Conservation (phyloP, 352 stramenopile genomes). For the Pythium insidiosum region DNA sequence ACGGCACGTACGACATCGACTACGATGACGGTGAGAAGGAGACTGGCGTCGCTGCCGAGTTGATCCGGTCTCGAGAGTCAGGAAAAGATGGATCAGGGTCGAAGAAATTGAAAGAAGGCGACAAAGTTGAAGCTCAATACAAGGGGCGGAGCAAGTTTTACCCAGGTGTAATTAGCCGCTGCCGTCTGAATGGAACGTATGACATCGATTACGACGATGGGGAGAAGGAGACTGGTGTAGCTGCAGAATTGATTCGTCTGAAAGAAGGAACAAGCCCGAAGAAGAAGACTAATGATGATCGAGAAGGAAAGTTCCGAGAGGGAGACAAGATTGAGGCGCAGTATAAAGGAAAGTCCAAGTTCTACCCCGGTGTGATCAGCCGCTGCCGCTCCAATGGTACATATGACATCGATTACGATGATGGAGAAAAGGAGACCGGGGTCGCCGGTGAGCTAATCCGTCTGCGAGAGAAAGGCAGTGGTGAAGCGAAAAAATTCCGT, state of each 20-base stretch:
- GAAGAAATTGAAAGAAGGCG: constrained; percentile 4
- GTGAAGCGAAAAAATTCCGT: constrained; percentile 23
- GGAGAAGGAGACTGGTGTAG: constrained; percentile 38
- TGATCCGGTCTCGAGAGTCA: constrained; percentile 25
- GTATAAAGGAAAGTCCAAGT: constrained; percentile 46
- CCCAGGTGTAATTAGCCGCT: constrained; percentile 35
- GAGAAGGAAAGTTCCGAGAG: constrained; percentile 2
- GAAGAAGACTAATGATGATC: constrained; percentile 2
- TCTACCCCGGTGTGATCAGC: constrained; percentile 36
- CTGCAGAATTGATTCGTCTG: constrained; percentile 5
- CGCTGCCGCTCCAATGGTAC: constrained; percentile 32
- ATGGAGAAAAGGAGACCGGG: constrained; percentile 55
- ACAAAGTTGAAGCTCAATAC: constrained; percentile 47
- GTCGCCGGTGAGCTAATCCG: constrained; percentile 11
- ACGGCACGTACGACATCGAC: constrained; percentile 61
- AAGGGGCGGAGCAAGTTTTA: constrained; percentile 55
- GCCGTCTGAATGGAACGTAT: constrained; percentile 40
- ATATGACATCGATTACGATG: constrained; percentile 68
- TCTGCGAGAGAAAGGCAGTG: background rate
- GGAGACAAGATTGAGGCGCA: constrained; percentile 12
- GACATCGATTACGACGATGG: constrained; percentile 67
- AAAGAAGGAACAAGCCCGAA: too few species aligned
- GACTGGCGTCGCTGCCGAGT: constrained; percentile 21
- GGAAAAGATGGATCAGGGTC: constrained; percentile 15
- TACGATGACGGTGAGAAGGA: constrained; percentile 69